Conservation (phyloP, 208 protist genomes). For the Vickermania spadyakhi region DNA sequence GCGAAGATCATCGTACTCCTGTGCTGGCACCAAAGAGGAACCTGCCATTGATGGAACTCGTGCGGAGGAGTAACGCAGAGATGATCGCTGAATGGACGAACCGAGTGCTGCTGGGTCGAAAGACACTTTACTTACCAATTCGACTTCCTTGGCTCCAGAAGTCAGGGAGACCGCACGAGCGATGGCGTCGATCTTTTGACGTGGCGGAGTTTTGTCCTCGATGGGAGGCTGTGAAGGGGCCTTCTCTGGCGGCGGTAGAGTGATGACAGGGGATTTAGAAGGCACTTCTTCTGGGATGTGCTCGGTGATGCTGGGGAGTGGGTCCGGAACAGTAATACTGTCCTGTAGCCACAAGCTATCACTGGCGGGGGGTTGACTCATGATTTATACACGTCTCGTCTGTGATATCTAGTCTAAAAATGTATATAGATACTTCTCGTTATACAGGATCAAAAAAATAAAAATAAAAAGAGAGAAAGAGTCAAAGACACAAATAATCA, state of each 20-base stretch:
- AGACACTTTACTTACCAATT: constrained; percentile 48
- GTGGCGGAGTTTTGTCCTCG: neutral
- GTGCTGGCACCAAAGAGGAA: constrained; percentile 26
- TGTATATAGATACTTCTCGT: neutral
- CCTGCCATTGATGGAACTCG: constrained; percentile 45
- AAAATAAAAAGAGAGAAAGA: constrained; percentile 1
- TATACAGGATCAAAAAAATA: neutral
- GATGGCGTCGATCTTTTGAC: neutral
- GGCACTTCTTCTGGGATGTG: constrained; percentile 1
- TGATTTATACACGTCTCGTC: too few relatives aligned
- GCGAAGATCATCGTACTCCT: constrained; percentile 80
- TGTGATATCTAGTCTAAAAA: too few relatives aligned
- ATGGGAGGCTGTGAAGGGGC: neutral
- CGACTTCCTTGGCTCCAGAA: constrained; percentile 24
- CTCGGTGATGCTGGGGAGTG: constrained; percentile 33
- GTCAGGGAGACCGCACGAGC: neutral
- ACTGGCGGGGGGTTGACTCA: constrained; percentile 11
- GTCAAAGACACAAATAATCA: neutral
- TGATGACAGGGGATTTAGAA: too few relatives aligned
- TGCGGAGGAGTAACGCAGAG: constrained; percentile 30
- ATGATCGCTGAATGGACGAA: constrained; percentile 21
- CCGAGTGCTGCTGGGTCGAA: constrained; percentile 33
- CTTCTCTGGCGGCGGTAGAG: neutral
- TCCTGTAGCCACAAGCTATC: constrained; percentile 84
- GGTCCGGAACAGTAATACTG: constrained; percentile 68